Conservation (phyloP, 331 rosid genomes). For the Rhamnella rubrinervis region DNA sequence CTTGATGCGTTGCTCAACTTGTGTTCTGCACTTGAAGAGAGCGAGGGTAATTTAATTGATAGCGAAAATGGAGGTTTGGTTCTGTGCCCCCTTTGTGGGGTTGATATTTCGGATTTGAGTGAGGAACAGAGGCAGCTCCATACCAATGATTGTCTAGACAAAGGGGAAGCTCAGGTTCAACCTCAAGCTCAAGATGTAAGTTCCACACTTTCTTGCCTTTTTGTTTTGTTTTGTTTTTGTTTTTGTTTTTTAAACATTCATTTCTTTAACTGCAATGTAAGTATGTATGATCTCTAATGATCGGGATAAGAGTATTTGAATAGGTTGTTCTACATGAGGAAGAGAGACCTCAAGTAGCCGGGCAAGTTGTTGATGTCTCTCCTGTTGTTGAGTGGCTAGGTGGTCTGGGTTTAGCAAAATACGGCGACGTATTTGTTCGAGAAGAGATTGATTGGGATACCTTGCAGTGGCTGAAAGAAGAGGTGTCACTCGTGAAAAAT, state of each 20-base stretch:
- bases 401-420: slow-evolving; percentile 63
- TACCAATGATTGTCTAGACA: slow-evolving; percentile 72
- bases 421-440: slow-evolving; percentile 57
- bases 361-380: slow-evolving; percentile 30
- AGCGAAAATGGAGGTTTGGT: slow-evolving; percentile 28
- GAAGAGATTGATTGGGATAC: slow-evolving; percentile 94
- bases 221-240: no score
- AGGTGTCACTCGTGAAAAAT: slow-evolving; percentile 38
- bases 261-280: background rate
- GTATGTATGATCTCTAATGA: background rate
- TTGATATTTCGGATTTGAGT: slow-evolving; percentile 64
- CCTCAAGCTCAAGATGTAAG: slow-evolving; percentile 42
- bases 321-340: slow-evolving; percentile 39
- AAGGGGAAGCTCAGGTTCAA: slow-evolving; percentile 33
- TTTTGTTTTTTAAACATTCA: background rate
- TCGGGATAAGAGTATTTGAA: slow-evolving; percentile 1
- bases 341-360: slow-evolving; percentile 26
- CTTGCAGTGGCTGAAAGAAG: slow-evolving; percentile 74
- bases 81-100: slow-evolving; percentile 70
- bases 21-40: slow-evolving; percentile 34
- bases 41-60: slow-evolving; percentile 20
- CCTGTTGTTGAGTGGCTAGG: slow-evolving; percentile 65
- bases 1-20: slow-evolving; percentile 57
- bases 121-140: slow-evolving; percentile 61
- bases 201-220: background rate